phyloP scores from a whole-genome alignment of 169 alveolate species.

The Hepatocystis sp. region DNA sequence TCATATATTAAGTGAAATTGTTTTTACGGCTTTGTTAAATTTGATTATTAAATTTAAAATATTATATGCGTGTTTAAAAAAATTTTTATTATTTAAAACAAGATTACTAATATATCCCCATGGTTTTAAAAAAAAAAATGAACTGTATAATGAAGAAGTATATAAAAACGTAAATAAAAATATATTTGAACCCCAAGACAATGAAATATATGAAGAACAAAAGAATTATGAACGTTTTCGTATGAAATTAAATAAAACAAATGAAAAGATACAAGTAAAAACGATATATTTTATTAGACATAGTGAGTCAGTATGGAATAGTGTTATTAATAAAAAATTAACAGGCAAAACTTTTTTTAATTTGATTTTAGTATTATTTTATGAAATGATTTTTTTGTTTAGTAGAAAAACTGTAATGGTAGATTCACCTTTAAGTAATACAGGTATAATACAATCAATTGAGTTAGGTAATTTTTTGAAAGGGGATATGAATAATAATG shows the following conservation, averaged over 20 bases:
- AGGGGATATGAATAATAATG: neutral
- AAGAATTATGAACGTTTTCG: neutral
- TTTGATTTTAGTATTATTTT: conserved; percentile 5
- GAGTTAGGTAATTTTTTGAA: conserved; percentile 50
- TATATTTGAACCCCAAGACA: neutral
- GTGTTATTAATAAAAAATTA: conserved; percentile 14
- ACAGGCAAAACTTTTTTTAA: conserved; percentile 5
- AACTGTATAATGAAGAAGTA: neutral
- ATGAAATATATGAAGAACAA: neutral
- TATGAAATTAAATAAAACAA: neutral
- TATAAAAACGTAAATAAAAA: neutral
- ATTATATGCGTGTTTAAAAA: neutral
- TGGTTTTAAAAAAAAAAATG: neutral
- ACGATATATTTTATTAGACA: conserved; percentile 69
- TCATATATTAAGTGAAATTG: conserved; percentile 15
- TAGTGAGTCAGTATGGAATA: conserved; percentile 67
- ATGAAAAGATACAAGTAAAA: conserved; percentile 26
- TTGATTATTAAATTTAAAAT: conserved; percentile 19
- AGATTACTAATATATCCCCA: too few species aligned
- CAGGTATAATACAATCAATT: conserved; percentile 42
- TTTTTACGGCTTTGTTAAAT: conserved; percentile 1
- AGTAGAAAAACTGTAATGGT: conserved; percentile 27
- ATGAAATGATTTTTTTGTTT: conserved; percentile 33
- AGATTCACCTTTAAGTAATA: conserved; percentile 61
- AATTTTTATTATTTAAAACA: conserved; percentile 5